Percentiles rank a stretch among this genome's conserved stretches.
Conservation (phyloP, 805 yeast genomes). For the Pichia phayaonensis region DNA sequence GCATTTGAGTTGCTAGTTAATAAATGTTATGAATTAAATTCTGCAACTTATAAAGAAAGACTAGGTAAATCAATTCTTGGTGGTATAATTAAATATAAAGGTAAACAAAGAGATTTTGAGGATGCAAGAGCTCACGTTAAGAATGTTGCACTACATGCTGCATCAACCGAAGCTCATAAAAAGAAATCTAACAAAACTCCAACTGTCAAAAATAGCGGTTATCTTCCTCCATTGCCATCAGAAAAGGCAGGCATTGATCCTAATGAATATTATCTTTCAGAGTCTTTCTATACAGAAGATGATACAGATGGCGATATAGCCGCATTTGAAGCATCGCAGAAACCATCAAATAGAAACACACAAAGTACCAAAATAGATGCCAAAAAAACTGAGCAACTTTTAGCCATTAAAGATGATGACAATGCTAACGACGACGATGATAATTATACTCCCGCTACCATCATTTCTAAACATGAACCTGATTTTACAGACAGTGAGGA, state of each 20-base stretch:
- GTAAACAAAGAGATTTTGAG: constrained; percentile 66
- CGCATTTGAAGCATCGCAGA: constrained; percentile 15
- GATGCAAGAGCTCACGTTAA: constrained; percentile 61
- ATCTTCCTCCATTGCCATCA: constrained; percentile 28
- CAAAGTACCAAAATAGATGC: constrained; percentile 3
- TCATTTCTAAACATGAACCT: constrained; percentile 86
- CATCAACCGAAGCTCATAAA: constrained; percentile 16
- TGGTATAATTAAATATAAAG: constrained; percentile 66
- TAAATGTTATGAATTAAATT: constrained; percentile 66
- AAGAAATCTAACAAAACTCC: constrained; percentile 1
- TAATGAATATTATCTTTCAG: constrained; percentile 30
- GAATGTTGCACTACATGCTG: constrained; percentile 46
- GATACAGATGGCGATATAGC: constrained; percentile 14
- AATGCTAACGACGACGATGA: constrained; percentile 9
- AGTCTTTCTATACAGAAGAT: constrained; percentile 32
- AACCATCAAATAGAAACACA: neutral
- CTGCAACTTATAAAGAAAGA: constrained; percentile 57
- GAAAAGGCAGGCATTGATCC: constrained; percentile 33
- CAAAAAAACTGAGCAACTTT: constrained; percentile 17
- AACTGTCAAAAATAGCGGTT: constrained; percentile 1
- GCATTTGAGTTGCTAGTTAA: constrained; percentile 73
- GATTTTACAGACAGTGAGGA: constrained; percentile 34
- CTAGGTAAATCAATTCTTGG: constrained; percentile 71
- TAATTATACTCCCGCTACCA: constrained; percentile 15
- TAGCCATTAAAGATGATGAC: constrained; percentile 19